These are phyloP conservation scores for Epichloe sibirici DNA, from an alignment of 2,329 filamentous ascomycete species.

Conservation along the genomic window DNA sequence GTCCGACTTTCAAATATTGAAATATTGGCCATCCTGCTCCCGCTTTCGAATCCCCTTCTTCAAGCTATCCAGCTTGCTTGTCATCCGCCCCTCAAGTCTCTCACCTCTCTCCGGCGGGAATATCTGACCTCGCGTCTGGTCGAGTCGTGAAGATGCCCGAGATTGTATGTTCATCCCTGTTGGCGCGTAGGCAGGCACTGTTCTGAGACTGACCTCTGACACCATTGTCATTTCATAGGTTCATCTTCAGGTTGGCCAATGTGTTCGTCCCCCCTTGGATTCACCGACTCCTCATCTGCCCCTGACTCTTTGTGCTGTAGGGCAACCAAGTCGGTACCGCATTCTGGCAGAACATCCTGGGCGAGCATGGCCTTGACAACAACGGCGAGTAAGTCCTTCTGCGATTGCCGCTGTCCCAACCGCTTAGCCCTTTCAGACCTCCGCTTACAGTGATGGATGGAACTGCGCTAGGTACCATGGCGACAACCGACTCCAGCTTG, in stretches of 20 bases:
- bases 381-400: slow-evolving; percentile 52
- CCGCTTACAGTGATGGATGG: background rate
- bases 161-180: slow-evolving; percentile 5
- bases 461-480: slow-evolving; percentile 60
- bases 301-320: slow-evolving; percentile 35
- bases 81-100: background rate
- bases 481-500: slow-evolving; percentile 93
- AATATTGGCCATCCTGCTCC: background rate
- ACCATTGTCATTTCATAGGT: slow-evolving; percentile 49
- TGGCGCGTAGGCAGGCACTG: background rate
- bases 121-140: background rate
- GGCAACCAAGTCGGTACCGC: slow-evolving; percentile 99
- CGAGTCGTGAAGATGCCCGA: slow-evolving; percentile 6
- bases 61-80: background rate
- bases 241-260: slow-evolving; percentile 99
- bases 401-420: background rate
- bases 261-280: slow-evolving; percentile 46
- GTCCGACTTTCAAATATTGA: background rate
- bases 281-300: background rate
- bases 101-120: background rate
- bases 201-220: slow-evolving; percentile 35
- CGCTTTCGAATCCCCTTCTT: background rate
- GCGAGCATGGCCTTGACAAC: slow-evolving; percentile 92
- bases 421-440: background rate
- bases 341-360: slow-evolving; percentile 88